Conservation (phyloP, 2,329 filamentous ascomycete species). For the Fusarium virguliforme region DNA sequence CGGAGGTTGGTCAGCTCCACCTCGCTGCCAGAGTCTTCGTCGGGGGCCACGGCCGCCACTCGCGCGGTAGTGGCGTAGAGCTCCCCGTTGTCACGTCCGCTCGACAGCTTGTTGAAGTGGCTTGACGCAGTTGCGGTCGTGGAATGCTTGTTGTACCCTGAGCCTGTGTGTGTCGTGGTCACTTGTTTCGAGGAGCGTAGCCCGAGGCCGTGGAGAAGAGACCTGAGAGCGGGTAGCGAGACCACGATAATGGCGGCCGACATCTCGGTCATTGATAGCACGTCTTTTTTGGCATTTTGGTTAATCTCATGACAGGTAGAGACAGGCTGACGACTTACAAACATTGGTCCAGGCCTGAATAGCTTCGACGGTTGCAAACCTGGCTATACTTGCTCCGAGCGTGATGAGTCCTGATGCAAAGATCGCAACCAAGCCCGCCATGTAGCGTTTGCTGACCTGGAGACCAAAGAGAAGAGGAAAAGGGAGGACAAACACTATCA, state of each 20-base stretch:
- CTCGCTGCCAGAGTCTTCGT: constrained; percentile 46
- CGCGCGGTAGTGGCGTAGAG: constrained; percentile 30
- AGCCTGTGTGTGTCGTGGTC: constrained; percentile 30
- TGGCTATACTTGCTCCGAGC: constrained; percentile 36
- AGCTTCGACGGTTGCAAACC: constrained; percentile 42
- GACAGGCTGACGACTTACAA: constrained; percentile 29
- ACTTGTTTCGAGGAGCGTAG: constrained; percentile 37
- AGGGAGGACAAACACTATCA: constrained; percentile 36
- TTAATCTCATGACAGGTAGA: background rate
- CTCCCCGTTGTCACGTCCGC: constrained; percentile 36
- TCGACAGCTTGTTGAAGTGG: constrained; percentile 45
- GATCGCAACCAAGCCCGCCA: constrained; percentile 33
- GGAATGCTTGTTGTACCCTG: constrained; percentile 38
- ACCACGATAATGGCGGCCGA: constrained; percentile 43
- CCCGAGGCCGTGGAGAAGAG: constrained; percentile 38
- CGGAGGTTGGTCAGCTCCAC: constrained; percentile 45
- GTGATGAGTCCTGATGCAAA: constrained; percentile 45
- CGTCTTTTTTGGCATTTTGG: constrained; percentile 8
- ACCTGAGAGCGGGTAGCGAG: constrained; percentile 42
- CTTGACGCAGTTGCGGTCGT: constrained; percentile 19
- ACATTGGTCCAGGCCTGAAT: constrained; percentile 49
- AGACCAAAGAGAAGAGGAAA: constrained; percentile 41
- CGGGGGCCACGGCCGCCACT: constrained; percentile 24
- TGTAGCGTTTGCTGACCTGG: constrained; percentile 37
- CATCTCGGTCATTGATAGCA: constrained; percentile 44